phyloP scores from a whole-genome alignment of 495 filamentous ascomycete genomes.

The Neurospora intermedia region DNA sequence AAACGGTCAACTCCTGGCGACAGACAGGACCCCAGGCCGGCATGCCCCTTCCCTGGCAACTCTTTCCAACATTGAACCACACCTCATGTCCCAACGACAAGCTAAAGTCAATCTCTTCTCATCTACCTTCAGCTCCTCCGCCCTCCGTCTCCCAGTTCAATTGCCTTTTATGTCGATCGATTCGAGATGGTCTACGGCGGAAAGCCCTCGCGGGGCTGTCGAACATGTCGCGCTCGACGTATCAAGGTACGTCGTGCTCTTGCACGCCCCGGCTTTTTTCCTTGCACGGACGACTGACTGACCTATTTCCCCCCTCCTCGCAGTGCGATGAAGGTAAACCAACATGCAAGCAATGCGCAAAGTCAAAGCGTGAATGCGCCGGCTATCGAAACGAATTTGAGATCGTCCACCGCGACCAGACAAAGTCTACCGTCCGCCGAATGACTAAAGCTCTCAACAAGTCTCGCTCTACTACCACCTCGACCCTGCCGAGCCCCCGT shows the following conservation, averaged over 20 bases:
- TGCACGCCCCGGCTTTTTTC: neutral
- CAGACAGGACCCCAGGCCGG: neutral
- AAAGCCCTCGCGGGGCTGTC: slow-evolving; percentile 61
- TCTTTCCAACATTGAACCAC: neutral
- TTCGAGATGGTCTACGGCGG: slow-evolving; percentile 59
- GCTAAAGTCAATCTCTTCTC: neutral
- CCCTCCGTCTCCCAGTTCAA: neutral
- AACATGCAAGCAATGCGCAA: slow-evolving; percentile 55
- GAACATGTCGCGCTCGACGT: slow-evolving; percentile 56
- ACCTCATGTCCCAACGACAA: neutral
- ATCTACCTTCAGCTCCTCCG: neutral
- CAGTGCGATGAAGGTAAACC: slow-evolving; percentile 61
- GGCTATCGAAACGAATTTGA: slow-evolving; percentile 59
- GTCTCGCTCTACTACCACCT: neutral
- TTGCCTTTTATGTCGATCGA: slow-evolving; percentile 1
- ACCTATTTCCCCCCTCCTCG: neutral
- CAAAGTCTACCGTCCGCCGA: slow-evolving; percentile 43
- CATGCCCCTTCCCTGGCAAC: neutral
- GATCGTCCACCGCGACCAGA: slow-evolving; percentile 56
- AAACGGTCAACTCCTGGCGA: neutral
- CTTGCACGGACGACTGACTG: neutral
- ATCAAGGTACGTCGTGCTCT: slow-evolving; percentile 47
- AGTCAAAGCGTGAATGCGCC: slow-evolving; percentile 53
- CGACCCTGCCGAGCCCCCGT: slow-evolving; percentile 4
- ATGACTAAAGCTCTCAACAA: slow-evolving; percentile 19